Percentiles rank a stretch among this genome's conserved stretches.
These are phyloP conservation scores for Suillus discolor DNA, from an alignment of 768 basidiomycete species.

Conservation along the genomic window DNA sequence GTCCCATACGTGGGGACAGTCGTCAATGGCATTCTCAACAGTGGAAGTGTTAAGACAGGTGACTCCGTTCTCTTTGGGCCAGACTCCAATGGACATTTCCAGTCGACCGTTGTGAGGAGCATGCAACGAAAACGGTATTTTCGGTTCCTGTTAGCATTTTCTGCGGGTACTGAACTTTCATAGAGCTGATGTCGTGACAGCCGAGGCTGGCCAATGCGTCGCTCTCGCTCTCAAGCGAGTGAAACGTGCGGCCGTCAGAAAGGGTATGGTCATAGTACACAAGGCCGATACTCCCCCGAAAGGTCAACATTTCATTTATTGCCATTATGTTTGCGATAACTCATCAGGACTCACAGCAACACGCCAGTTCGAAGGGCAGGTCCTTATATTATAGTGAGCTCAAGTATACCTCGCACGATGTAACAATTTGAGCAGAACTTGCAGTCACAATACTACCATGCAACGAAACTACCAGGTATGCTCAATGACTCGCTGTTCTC, in stretches of 20 bases:
- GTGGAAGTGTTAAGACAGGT: conserved; percentile 74
- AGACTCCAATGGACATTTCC: conserved; percentile 89
- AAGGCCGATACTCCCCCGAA: conserved; percentile 78
- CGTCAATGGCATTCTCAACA: conserved; percentile 81
- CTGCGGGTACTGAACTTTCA: conserved; percentile 9
- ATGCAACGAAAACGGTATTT: conserved; percentile 91
- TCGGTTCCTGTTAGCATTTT: conserved; percentile 2
- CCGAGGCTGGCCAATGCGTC: conserved; percentile 96
- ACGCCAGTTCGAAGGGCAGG: conserved; percentile 88
- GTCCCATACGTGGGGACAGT: conserved; percentile 87
- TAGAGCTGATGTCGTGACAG: conserved; percentile 78
- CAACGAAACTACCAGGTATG: conserved; percentile 91
- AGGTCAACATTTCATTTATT: conserved; percentile 44
- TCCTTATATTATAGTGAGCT: conserved; percentile 87
- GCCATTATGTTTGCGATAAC: not conserved
- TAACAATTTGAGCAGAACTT: conserved; percentile 2
- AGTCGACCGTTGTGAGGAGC: conserved; percentile 77
- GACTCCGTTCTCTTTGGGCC: conserved; percentile 88
- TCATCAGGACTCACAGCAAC: conserved; percentile 50
- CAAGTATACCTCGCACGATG: not conserved
- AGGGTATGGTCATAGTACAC: conserved; percentile 92
- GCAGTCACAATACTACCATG: conserved; percentile 87
- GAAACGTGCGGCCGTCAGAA: conserved; percentile 76
- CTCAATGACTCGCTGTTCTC: conserved; percentile 1
- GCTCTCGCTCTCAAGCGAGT: conserved; percentile 92